Evolutionary conservation across 2,329 filamentous ascomycete species (phyloP), one percentile per base, ranked within the genome.

Genomic region (Aureobasidium sp.): DNA sequence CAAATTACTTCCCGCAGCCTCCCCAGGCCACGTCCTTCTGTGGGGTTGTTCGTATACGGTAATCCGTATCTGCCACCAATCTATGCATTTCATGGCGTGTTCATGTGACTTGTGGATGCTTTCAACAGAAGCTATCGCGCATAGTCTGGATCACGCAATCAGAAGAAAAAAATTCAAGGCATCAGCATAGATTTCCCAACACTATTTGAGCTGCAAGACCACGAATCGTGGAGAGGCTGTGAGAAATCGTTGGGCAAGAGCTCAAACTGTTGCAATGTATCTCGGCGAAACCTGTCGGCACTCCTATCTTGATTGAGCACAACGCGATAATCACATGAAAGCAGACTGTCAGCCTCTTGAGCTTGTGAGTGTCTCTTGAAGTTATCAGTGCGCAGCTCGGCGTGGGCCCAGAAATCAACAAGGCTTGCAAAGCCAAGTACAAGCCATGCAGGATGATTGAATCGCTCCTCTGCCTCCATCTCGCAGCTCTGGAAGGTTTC

Each of bases 1-100:
- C 51, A 55, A 36, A 42, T 55, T 42, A 36, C 51, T 57, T 57
- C 53, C 53, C 41, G 52, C 39, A 56, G n/a, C 26, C 23, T 32
- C 52, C 39, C 20, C 39, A 46, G 39, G 20, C 52, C 37, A 41
- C 23, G n/a, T 46, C 27, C 39, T 57, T 57, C 20, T 57, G 53
- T 46, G 53, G 53, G 41, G 53, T 46, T 57, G 10, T 39, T 46
- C 52, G 10, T 42, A 23, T 23, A 42, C 41, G 41, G 20, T 3
- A 42, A 20, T n/a, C 9, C 41, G 41, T 46, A 57, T 36, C 39
- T 34, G 29, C 7, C n/a, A 46, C 10, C n/a, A 46, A n/a, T 17
- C 41, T 36, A 20, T 15, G 51, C 51, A 42, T 42, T 13, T 37
- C 20, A 57, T 36, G 53, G 53, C 53, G 53, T 34, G 10, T 57